phyloP scores from a whole-genome alignment of 2,329 filamentous ascomycete species.

The Aureobasidium leucospermi region DNA sequence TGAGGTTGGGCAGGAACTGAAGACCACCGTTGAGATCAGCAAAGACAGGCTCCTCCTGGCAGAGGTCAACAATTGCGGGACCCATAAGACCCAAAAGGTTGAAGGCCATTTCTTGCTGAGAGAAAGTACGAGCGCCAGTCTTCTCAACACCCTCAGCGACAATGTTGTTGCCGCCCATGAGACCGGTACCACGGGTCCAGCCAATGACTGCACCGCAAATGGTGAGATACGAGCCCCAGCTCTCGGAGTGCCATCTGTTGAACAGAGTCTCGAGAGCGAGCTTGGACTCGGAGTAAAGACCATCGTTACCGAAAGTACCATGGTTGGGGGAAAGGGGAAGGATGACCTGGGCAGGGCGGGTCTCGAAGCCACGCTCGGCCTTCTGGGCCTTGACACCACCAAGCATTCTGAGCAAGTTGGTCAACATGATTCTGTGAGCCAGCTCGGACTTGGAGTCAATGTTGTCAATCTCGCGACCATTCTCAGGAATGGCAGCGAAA shows the following conservation, averaged over 20 bases:
- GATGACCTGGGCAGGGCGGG: conserved; percentile 91
- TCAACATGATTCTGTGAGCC: conserved; percentile 97
- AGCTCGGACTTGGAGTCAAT: conserved; percentile 98
- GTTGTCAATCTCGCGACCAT: conserved; percentile 91
- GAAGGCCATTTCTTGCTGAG: conserved; percentile 99
- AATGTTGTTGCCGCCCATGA: conserved; percentile 97
- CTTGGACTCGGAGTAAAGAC: conserved; percentile 97
- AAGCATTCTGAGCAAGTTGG: conserved; percentile 86
- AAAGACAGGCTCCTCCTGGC: conserved; percentile 91
- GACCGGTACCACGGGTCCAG: conserved; percentile 95
- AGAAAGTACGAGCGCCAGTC: conserved; percentile 95
- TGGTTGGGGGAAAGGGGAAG: conserved; percentile 95
- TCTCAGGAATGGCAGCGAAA: conserved; percentile 96
- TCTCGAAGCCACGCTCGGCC: conserved; percentile 79
- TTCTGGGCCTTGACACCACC: conserved; percentile 90
- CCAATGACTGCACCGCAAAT: conserved; percentile 98
- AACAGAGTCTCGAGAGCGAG: conserved; percentile 94
- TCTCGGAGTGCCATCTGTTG: conserved; percentile 97
- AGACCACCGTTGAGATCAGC: conserved; percentile 96
- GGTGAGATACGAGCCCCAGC: conserved; percentile 94
- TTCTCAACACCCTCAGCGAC: conserved; percentile 95
- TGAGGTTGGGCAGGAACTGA: conserved; percentile 94
- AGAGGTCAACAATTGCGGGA: conserved; percentile 85
- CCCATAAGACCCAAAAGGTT: conserved; percentile 96
- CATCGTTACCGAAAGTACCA: conserved; percentile 95